Base-by-base conservation (phyloP, 495 filamentous ascomycete species). In the Talaromyces stipitatus region DNA sequence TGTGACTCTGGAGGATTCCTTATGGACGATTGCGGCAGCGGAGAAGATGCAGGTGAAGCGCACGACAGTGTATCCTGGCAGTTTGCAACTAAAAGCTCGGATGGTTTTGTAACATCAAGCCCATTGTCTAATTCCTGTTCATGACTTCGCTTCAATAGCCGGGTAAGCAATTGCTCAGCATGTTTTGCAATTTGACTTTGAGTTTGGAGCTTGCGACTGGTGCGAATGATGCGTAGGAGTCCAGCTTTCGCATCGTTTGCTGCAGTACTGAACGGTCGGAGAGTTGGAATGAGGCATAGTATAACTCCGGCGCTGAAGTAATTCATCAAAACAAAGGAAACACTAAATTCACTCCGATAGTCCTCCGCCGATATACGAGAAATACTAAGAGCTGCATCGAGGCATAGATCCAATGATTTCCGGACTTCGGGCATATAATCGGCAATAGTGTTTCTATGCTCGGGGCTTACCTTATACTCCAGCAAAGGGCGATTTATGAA, bases 141-240 rank as follows among this genome's bases (percentile, higher is more conserved):
- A 28, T 50, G 46, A 50, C 46, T 50, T 28, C 46, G 46, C n/a
- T 50, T 50, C 46, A 50, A 50, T n/a, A 50, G 23, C 2, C 46
- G 46, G 12, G 46, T 50, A 26, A 50, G 46, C 46, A 50, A 18
- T 18, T 50, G 46, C 22, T 50, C 46, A 3, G 46, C 27, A 28
- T 50, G 46, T 28, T 50, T 20, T 22, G 46, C 46, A 28, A 50
- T 50, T 11, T 50, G 46, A 11, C 46, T 50, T 28, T 28, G 23
- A 2, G 23, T 7, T 23, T 28, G 46, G 12, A 50, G 23, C 23
- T 11, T 50, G 46, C 46, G 46, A 50, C 46, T 50, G 6, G 46
- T 28, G 27, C 12, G 27, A 28, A 50, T 50, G 2, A 50, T 50
- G n/a, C 46, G 46, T 12, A 50, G n/a, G 4, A 50, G 23, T 9